Conservation (phyloP, 352 stramenopile genomes). For the Elongisporangium prolatum region DNA sequence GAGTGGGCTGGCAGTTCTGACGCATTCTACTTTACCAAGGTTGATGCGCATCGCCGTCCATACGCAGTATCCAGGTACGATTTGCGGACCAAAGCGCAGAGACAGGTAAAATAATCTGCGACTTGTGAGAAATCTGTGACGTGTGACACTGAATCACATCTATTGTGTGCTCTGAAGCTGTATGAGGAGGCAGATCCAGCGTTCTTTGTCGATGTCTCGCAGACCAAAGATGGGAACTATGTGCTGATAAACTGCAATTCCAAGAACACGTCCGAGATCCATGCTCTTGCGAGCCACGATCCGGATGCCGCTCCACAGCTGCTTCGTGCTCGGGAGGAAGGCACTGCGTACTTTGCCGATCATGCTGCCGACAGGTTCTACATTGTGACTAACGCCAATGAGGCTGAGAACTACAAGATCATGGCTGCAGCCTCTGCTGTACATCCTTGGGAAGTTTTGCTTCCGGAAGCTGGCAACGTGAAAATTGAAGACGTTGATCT, state of each 20-base stretch:
- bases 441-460: conserved; percentile 33
- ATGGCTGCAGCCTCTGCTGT: conserved; percentile 2
- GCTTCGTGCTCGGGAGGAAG: conserved; percentile 40
- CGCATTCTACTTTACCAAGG: conserved; percentile 77
- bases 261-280: conserved; percentile 84
- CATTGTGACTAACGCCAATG: conserved; percentile 79
- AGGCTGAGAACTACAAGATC: conserved; percentile 79
- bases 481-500: conserved; percentile 89
- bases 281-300: conserved; percentile 31
- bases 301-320: conserved; percentile 23
- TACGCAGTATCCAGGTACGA: conserved; percentile 65
- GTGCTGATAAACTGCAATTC: conserved; percentile 88
- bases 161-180: conserved; percentile 29
- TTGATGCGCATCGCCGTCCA: conserved; percentile 59
- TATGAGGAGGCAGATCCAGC: conserved; percentile 73
- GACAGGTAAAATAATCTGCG: conserved; percentile 31
- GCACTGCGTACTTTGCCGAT: conserved; percentile 85
- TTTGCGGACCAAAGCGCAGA: conserved; percentile 28
- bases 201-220: conserved; percentile 82
- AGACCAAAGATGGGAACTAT: conserved; percentile 76
- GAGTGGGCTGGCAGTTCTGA: conserved; percentile 44
- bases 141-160: background rate
- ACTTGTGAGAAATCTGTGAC: background rate
- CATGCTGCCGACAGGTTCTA: conserved; percentile 65
- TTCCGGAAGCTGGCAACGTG: conserved; percentile 51